Evolutionary conservation across 176 grass and related monocot species (phyloP), one percentile per base, ranked within the genome.

Genomic region (Carex littledalei): DNA sequence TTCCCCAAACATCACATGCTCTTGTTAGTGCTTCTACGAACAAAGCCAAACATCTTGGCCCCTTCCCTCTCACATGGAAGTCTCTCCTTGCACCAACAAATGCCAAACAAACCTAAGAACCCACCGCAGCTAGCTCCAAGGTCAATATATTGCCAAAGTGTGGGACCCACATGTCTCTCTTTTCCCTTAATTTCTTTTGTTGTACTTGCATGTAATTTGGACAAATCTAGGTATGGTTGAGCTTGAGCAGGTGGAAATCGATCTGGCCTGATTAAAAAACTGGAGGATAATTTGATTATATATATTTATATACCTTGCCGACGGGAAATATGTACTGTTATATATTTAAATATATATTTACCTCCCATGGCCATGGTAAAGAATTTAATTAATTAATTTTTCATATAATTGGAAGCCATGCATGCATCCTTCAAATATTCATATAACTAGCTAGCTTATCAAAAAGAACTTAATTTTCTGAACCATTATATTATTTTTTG

Each of bases 1-100:
- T 83, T 67, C 62, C 80, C 80, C 59, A 83, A 83, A 49, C 62
- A 31, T 83, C 81, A 83, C 81, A 83, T 83, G 81, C 62, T 0
- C 39, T 83, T 83, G 81, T 83, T 83, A 53, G 37, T 67, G 60
- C 60, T 83, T 24, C 63, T 18, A 54, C 47, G 34, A 68, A 83
- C 63, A 83, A 67, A 68, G 81, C 41, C 39, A 53, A 83, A 35
- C 37, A 65, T 24, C 81, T 55, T 67, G 81, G 62, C 81, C 60
- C 81, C 12, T 66, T 83, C 47, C 81, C 12, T 68, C 34, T 83
- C 81, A 83, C 81, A 83, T 54, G 81, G 63, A 83, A 67, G 21
- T 82, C 60, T 82, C 60, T 82, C 57, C 80, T 64, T 6, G 58
- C 55, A 64, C 13, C 80, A 82, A 22, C 39, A 43, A 65, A 67